Percentiles rank a stretch among this genome's conserved stretches.
These are phyloP conservation scores for Aspergillus wentii DNA, from an alignment of 495 filamentous ascomycete species.

Conservation along the genomic window DNA sequence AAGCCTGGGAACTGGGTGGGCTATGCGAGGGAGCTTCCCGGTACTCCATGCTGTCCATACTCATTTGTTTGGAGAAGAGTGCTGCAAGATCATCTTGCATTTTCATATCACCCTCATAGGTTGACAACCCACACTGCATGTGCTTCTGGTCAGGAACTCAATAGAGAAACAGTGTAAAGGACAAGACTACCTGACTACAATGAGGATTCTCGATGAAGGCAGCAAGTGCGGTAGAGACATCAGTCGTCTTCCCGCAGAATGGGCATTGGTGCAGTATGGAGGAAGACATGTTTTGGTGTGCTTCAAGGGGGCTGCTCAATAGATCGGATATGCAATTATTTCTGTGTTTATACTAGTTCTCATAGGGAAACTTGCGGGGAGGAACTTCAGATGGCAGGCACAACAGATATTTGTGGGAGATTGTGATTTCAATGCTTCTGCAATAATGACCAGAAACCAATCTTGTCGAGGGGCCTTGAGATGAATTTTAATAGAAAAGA, in stretches of 20 bases:
- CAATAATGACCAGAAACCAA: too few species aligned
- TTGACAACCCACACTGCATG: conserved; percentile 32
- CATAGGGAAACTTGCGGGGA: too few species aligned
- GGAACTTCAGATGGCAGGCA: too few species aligned
- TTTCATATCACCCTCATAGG: conserved; percentile 41
- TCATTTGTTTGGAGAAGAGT: conserved; percentile 64
- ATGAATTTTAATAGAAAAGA: too few species aligned
- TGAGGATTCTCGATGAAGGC: conserved; percentile 28
- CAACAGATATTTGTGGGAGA: too few species aligned
- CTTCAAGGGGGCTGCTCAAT: too few species aligned
- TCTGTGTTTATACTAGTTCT: too few species aligned
- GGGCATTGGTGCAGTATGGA: conserved; percentile 32
- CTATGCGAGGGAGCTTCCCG: conserved; percentile 1
- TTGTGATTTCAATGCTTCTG: too few species aligned
- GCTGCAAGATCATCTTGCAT: conserved; percentile 60
- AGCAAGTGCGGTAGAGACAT: conserved; percentile 27
- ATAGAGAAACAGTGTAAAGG: background rate
- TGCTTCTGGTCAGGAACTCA: conserved; percentile 11
- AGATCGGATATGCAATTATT: too few species aligned
- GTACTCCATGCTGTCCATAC: conserved; percentile 15
- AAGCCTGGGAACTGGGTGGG: conserved; percentile 9
- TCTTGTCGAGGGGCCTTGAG: too few species aligned
- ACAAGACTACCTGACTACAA: conserved; percentile 31
- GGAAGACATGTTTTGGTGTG: conserved; percentile 22
- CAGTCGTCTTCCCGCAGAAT: conserved; percentile 30